Percentiles rank a stretch among this genome's conserved stretches.
These are phyloP conservation scores for Fistulinella prunicolor DNA, from an alignment of 768 basidiomycete genomes.

Conservation along the genomic window DNA sequence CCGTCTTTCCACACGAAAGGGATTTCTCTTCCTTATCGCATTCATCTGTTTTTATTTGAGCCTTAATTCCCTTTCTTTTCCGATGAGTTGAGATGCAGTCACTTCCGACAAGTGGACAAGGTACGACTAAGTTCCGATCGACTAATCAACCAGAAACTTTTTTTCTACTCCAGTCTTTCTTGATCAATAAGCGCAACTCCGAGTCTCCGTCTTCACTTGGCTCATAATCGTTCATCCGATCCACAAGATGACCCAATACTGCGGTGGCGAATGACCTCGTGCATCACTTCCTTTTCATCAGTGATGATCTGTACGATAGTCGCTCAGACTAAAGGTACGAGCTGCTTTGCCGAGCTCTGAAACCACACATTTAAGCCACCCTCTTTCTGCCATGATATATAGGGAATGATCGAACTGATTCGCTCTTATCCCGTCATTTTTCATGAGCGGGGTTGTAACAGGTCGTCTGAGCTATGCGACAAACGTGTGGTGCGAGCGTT, in stretches of 20 bases:
- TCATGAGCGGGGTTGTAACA: conserved; percentile 7
- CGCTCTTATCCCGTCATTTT: neutral
- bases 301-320: conserved; percentile 16
- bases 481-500: conserved; percentile 17
- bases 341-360: conserved; percentile 16
- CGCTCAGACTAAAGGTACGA: conserved; percentile 15
- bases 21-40: conserved; percentile 20
- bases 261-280: conserved; percentile 24
- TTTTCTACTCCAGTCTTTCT: conserved; percentile 6
- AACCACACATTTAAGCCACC: conserved; percentile 13
- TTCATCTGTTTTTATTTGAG: conserved; percentile 21
- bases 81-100: conserved; percentile 16
- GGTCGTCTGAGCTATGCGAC: conserved; percentile 11
- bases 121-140: conserved; percentile 14
- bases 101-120: conserved; percentile 14
- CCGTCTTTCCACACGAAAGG: conserved; percentile 17
- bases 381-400: conserved; percentile 14
- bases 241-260: conserved; percentile 10
- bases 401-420: conserved; percentile 11
- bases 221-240: conserved; percentile 14
- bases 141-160: conserved; percentile 18
- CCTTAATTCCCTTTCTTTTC: conserved; percentile 9
- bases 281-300: conserved; percentile 20
- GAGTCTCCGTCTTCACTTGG: conserved; percentile 17
- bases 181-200: conserved; percentile 11